Conservation (phyloP, 768 basidiomycete species). For the Hypholoma sublateritium region DNA sequence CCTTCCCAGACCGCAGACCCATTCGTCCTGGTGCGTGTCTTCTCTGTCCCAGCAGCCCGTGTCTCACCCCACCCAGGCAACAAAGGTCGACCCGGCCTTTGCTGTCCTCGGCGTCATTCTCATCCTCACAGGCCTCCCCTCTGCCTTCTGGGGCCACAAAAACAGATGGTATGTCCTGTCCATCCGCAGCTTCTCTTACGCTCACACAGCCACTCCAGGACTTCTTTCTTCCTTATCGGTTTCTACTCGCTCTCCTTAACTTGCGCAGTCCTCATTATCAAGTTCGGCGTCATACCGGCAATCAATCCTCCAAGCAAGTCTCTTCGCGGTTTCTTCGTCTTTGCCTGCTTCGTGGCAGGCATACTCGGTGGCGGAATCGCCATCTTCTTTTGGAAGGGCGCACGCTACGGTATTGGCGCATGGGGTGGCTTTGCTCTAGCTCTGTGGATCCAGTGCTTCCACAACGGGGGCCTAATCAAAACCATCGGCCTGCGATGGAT, state of each 20-base stretch:
- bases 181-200: conserved; percentile 15
- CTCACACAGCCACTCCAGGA: conserved; percentile 46
- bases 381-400: conserved; percentile 92
- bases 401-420: conserved; percentile 79
- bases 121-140: conserved; percentile 86
- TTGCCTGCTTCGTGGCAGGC: conserved; percentile 78
- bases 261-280: conserved; percentile 84
- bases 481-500: conserved; percentile 86
- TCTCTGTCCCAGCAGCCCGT: conserved; percentile 14
- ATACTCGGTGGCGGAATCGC: conserved; percentile 81
- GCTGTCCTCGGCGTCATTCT: conserved; percentile 86
- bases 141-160: conserved; percentile 92
- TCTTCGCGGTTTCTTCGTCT: conserved; percentile 87
- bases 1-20: conserved; percentile 45
- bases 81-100: conserved; percentile 83
- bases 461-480: conserved; percentile 76
- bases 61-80: conserved; percentile 44
- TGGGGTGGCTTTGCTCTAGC: conserved; percentile 88
- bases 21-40: conserved; percentile 36
- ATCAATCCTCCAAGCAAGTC: conserved; percentile 78
- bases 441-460: conserved; percentile 86
- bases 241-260: conserved; percentile 88
- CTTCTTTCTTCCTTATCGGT: conserved; percentile 90
- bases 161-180: conserved; percentile 75
- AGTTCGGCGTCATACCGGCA: conserved; percentile 83